A percentile compares a stretch with the other conserved stretches of the same genome.
phyloP scores from a whole-genome alignment of 2,329 filamentous ascomycete genomes.

The Tolypocladium guangdongense region DNA sequence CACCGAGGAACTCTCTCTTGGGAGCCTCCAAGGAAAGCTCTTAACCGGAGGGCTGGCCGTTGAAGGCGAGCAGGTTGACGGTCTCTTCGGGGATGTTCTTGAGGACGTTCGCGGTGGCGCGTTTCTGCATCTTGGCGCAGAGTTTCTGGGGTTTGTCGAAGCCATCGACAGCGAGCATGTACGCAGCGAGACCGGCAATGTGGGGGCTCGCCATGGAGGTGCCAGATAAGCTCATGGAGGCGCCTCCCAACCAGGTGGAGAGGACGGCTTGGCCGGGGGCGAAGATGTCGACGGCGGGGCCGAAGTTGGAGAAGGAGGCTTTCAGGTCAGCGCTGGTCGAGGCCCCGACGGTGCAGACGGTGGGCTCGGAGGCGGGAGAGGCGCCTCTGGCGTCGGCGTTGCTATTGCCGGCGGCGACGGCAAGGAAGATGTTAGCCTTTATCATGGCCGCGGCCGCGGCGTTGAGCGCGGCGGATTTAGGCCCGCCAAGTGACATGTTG shows the following conservation, averaged over 20 bases:
- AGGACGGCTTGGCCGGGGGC: constrained; percentile 26
- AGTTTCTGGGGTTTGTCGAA: constrained; percentile 31
- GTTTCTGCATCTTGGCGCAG: constrained; percentile 32
- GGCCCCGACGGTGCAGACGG: constrained; percentile 35
- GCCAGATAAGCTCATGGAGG: constrained; percentile 54
- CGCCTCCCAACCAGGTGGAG: constrained; percentile 18
- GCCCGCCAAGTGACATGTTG: constrained; percentile 30
- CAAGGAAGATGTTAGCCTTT: constrained; percentile 23
- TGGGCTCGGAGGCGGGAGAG: constrained; percentile 30
- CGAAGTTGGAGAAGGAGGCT: constrained; percentile 35
- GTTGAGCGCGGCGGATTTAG: constrained; percentile 21
- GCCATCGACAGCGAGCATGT: constrained; percentile 46
- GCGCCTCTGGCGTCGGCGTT: constrained; percentile 25
- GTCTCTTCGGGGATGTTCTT: constrained; percentile 70
- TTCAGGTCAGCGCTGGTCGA: constrained; percentile 21
- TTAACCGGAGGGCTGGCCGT: constrained; percentile 18
- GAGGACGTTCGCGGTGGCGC: constrained; percentile 62
- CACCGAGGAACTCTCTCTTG: too few species aligned
- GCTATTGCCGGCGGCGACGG: constrained; percentile 31
- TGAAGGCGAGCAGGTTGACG: constrained; percentile 64
- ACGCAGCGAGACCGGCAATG: constrained; percentile 81
- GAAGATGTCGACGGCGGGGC: constrained; percentile 23
- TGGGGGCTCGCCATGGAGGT: constrained; percentile 94
- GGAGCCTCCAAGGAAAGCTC: background rate
- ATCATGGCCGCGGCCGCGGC: constrained; percentile 25